Percentiles rank a stretch among this genome's conserved stretches.
phyloP scores from a whole-genome alignment of 345 rosid species.

The Gossypium raimondii region DNA sequence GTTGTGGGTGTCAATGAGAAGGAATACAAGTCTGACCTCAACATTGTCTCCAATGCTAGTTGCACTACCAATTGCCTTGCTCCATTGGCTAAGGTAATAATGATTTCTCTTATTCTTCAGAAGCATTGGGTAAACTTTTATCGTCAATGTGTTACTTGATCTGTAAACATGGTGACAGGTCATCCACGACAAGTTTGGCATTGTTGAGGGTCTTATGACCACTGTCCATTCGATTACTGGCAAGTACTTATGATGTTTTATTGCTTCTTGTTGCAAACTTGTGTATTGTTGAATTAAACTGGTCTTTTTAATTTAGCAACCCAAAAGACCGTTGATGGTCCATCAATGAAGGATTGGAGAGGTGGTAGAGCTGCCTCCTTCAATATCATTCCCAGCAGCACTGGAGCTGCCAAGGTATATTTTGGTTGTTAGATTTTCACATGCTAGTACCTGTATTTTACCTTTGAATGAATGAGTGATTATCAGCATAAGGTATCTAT shows the following conservation, averaged over 20 bases:
- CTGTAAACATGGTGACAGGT: constrained; percentile 28
- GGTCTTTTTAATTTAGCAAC: constrained; percentile 17
- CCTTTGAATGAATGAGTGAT: not conserved
- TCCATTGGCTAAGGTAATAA: constrained; percentile 57
- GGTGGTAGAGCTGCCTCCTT: constrained; percentile 77
- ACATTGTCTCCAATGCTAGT: constrained; percentile 61
- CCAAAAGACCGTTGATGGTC: constrained; percentile 71
- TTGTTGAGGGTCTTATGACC: constrained; percentile 60
- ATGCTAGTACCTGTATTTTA: not conserved
- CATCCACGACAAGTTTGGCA: constrained; percentile 57
- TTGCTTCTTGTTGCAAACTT: not conserved
- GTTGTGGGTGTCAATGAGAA: constrained; percentile 68
- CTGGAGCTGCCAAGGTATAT: constrained; percentile 68
- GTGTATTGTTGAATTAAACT: not conserved
- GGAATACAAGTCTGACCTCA: constrained; percentile 45
- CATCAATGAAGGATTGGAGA: constrained; percentile 80
- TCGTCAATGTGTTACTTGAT: not conserved
- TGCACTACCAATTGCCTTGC: constrained; percentile 78
- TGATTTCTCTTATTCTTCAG: not conserved
- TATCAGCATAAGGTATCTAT: not conserved
- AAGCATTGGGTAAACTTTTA: not conserved
- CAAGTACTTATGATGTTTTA: not conserved
- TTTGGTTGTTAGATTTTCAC: not conserved
- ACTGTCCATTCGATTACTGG: not conserved
- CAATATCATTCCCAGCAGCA: constrained; percentile 71